Conservation (phyloP, 179 eudicot species). For the Camellia oleifera region DNA sequence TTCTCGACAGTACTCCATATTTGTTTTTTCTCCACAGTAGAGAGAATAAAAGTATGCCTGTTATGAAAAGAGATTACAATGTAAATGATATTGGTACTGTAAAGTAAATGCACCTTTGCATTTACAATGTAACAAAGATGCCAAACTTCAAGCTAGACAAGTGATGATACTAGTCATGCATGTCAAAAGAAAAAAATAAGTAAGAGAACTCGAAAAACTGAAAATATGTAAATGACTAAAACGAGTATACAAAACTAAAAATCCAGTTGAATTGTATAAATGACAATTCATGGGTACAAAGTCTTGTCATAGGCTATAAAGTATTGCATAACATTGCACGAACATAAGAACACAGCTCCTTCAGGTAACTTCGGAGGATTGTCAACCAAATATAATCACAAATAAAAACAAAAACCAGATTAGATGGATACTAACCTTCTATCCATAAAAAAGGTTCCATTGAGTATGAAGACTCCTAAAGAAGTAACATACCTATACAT, state of each 20-base stretch:
- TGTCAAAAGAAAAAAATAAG: background rate
- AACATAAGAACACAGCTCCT: slow-evolving; percentile 1
- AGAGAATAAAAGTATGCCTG: slow-evolving; percentile 87
- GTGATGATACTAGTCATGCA: background rate
- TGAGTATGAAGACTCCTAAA: background rate
- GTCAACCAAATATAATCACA: background rate
- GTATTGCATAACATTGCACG: background rate
- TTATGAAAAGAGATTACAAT: slow-evolving; percentile 6
- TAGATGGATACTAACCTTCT: background rate
- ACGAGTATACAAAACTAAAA: background rate
- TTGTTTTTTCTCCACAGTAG: slow-evolving; percentile 57
- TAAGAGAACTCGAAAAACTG: background rate
- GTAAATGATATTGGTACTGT: background rate
- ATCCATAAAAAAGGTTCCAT: slow-evolving; percentile 1
- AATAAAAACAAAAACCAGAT: background rate
- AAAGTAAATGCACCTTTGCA: background rate
- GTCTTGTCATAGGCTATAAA: background rate
- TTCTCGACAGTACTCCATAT: slow-evolving; percentile 88
- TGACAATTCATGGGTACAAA: background rate
- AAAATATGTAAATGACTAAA: background rate
- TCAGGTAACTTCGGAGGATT: background rate
- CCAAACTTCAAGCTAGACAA: slow-evolving; percentile 8
- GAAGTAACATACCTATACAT: slow-evolving; percentile 79
- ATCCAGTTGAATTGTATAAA: background rate
- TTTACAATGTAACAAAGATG: background rate